Conservation (phyloP, 495 filamentous ascomycete genomes). For the Aspergillus nanangensis region DNA sequence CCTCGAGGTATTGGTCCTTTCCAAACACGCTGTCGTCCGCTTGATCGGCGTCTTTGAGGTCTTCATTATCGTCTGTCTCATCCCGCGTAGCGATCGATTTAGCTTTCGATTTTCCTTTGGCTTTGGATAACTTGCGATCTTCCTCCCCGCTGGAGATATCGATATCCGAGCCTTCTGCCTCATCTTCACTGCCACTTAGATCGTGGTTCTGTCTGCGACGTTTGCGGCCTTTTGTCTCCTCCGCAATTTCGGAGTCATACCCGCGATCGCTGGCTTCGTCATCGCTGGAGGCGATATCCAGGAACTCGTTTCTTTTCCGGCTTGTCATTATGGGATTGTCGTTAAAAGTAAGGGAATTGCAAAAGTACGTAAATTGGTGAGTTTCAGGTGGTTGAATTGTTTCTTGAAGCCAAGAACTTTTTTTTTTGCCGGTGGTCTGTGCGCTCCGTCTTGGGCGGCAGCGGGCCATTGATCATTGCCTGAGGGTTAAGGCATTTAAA, state of each 20-base stretch:
- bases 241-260: conserved; percentile 65
- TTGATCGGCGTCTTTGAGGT: conserved; percentile 10
- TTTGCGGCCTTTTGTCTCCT: conserved; percentile 58
- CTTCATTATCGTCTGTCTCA: conserved; percentile 10
- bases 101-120: conserved; percentile 18
- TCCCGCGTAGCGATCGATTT: conserved; percentile 1
- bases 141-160: conserved; percentile 24
- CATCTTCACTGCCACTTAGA: conserved; percentile 7
- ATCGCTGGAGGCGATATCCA: conserved; percentile 65
- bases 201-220: conserved; percentile 5
- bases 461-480: background rate
- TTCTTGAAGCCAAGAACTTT: background rate
- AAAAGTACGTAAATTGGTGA: too few relatives aligned
- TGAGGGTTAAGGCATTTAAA: background rate
- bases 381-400: background rate
- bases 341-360: too few relatives aligned
- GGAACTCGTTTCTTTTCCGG: conserved; percentile 71
- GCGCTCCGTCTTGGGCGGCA: too few relatives aligned
- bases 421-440: background rate
- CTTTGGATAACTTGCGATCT: conserved; percentile 14
- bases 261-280: conserved; percentile 54
- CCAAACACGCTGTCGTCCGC: conserved; percentile 8
- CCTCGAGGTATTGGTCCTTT: conserved; percentile 5
- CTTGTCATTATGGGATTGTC: conserved; percentile 47
- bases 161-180: conserved; percentile 13